phyloP scores from a whole-genome alignment of 345 rosid species.

The Citrus glauca region DNA sequence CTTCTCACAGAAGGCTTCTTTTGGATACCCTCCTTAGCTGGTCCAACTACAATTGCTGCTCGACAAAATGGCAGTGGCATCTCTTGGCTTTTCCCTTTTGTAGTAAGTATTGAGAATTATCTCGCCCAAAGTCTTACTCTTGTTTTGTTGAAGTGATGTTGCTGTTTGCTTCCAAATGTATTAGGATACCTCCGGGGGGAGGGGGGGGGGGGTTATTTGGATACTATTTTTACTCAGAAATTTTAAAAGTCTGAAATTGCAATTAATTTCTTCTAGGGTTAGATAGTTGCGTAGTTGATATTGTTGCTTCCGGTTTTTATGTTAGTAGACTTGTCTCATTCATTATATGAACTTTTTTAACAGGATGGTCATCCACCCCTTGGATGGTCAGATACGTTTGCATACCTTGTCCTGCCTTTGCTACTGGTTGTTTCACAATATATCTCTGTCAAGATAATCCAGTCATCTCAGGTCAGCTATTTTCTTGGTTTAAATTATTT shows the following conservation, averaged over 20 bases:
- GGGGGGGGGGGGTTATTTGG: too few relatives aligned
- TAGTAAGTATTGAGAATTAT: slow-evolving; percentile 39
- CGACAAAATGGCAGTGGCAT: slow-evolving; percentile 82
- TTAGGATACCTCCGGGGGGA: background rate
- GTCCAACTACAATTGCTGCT: slow-evolving; percentile 87
- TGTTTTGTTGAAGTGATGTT: background rate
- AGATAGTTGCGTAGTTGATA: background rate
- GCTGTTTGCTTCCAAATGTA: background rate
- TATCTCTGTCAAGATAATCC: slow-evolving; percentile 85
- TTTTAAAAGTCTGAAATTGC: background rate
- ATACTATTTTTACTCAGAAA: background rate
- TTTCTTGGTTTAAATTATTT: background rate
- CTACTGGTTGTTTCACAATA: slow-evolving; percentile 73
- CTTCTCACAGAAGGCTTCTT: slow-evolving; percentile 97
- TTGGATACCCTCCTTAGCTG: slow-evolving; percentile 97
- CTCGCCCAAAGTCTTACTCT: background rate
- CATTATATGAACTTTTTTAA: slow-evolving; percentile 6
- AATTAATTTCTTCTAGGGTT: background rate
- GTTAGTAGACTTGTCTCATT: slow-evolving; percentile 4
- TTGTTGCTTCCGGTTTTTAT: background rate
- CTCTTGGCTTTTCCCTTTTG: slow-evolving; percentile 94
- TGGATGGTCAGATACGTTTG: slow-evolving; percentile 87
- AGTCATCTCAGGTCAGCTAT: slow-evolving; percentile 69
- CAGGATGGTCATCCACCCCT: slow-evolving; percentile 99
- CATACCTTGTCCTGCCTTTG: slow-evolving; percentile 89